Base-by-base conservation (phyloP, 2,329 filamentous ascomycete genomes). In the Talaromyces islandicus region DNA sequence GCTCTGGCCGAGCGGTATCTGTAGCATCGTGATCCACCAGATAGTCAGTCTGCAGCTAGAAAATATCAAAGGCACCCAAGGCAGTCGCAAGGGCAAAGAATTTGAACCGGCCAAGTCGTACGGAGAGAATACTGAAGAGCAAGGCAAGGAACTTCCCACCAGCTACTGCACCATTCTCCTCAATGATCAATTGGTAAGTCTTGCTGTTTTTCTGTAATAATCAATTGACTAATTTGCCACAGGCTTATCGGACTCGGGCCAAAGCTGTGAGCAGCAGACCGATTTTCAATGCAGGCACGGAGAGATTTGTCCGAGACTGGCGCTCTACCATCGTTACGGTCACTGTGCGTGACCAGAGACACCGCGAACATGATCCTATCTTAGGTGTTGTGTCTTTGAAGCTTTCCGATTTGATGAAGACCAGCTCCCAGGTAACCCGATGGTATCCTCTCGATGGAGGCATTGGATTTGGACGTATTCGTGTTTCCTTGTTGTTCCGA, bases 391-490 rank as follows among this genome's bases (percentile, higher is more conserved):
- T 97, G 1, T 91, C 92, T 1, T 78, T 99, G 61, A 94, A 92
- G 72, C 75, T 97, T 0, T 90, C 90, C 0, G 91, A 97, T 55
- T 83, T 97, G n/a, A 80, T 99, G 24, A 87, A 93, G 67, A 95
- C 88, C 0, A 89, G 87, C 65, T 96, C 91, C 51, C 91, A 97
- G 73, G 83, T 88, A 58, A 95, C 92, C 2, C 82, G 92, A 62
- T 97, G 92, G 92, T 97, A 97, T 72, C 93, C 94, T n/a, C 83
- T 99, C 0, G 92, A 96, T 70, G 94, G 93, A 24, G 94, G 94
- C 11, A 88, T 97, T 64, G 90, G 94, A 0, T 97, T 94, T 65
- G 94, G 94, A 43, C 88, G 93, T 7, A 83, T 96, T 62, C 88
- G 92, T 46, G 89, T 99, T 65, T 96, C 91, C 0, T 76, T 97